Evolutionary conservation across 1,284 basidiomycete genomes (phyloP).

Genomic region (Schizopora paradoxa): DNA sequence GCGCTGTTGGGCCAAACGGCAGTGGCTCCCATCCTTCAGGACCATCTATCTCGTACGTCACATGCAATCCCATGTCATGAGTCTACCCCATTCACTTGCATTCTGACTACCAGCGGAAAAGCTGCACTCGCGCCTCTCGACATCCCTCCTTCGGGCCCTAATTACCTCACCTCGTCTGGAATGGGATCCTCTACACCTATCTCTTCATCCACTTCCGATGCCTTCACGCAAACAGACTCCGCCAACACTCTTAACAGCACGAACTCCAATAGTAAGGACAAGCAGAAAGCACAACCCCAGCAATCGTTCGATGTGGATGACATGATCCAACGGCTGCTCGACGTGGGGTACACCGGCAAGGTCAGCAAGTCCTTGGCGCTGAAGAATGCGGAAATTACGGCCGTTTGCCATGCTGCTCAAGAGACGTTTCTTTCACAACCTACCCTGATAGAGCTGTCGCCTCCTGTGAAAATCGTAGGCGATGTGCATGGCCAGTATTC

Average conservation of each 20-base stretch:
- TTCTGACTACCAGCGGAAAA: slow-evolving; percentile 29
- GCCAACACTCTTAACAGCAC: slow-evolving; percentile 29
- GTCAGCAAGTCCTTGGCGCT: slow-evolving; percentile 94
- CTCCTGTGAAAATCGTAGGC: slow-evolving; percentile 98
- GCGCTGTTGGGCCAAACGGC: slow-evolving; percentile 23
- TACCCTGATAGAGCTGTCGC: slow-evolving; percentile 94
- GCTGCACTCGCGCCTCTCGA: slow-evolving; percentile 55
- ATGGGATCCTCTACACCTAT: too few relatives aligned
- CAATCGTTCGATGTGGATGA: slow-evolving; percentile 88
- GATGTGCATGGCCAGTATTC: slow-evolving; percentile 99
- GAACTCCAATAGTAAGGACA: slow-evolving; percentile 50
- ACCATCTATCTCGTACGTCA: slow-evolving; percentile 25
- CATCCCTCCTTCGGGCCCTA: slow-evolving; percentile 62
- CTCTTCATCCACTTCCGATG: slow-evolving; percentile 39
- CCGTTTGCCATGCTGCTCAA: slow-evolving; percentile 93
- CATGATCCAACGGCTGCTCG: slow-evolving; percentile 95
- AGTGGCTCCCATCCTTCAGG: slow-evolving; percentile 31
- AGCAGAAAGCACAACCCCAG: slow-evolving; percentile 35
- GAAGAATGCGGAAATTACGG: slow-evolving; percentile 95
- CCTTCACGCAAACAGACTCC: slow-evolving; percentile 35
- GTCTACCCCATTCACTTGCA: slow-evolving; percentile 24
- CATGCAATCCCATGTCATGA: slow-evolving; percentile 28
- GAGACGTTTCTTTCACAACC: slow-evolving; percentile 97
- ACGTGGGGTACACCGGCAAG: slow-evolving; percentile 97
- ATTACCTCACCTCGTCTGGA: slow-evolving; percentile 63